These are phyloP conservation scores for Thielaviopsis euricoi DNA, from an alignment of 2,329 filamentous ascomycete genomes.

Conservation along the genomic window DNA sequence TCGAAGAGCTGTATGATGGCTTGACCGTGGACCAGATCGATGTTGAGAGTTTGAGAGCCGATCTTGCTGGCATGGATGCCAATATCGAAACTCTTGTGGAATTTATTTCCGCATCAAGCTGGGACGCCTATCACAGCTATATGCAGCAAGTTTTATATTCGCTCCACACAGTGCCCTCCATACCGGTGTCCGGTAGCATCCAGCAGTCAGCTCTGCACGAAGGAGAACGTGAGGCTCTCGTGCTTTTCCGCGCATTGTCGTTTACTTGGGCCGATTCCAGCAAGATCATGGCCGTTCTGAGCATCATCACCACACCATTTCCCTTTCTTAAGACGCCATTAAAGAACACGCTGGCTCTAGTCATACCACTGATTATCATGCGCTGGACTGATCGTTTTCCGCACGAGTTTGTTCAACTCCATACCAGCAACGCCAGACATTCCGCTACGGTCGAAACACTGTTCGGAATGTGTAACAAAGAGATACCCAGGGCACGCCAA, in stretches of 20 bases:
- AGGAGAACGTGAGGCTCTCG: slow-evolving; percentile 35
- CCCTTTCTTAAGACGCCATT: slow-evolving; percentile 47
- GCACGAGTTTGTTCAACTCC: slow-evolving; percentile 46
- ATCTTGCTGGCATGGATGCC: slow-evolving; percentile 30
- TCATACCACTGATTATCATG: slow-evolving; percentile 45
- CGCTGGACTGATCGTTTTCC: slow-evolving; percentile 51
- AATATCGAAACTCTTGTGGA: slow-evolving; percentile 41
- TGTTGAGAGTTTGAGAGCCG: slow-evolving; percentile 6
- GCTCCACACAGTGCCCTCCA: slow-evolving; percentile 21
- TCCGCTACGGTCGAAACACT: slow-evolving; percentile 50
- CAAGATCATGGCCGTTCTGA: slow-evolving; percentile 44
- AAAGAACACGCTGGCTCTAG: slow-evolving; percentile 46
- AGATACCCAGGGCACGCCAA: slow-evolving; percentile 36
- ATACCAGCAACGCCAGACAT: slow-evolving; percentile 42
- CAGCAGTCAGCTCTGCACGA: slow-evolving; percentile 21
- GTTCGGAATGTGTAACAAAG: slow-evolving; percentile 51
- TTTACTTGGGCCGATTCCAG: slow-evolving; percentile 48
- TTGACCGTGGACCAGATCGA: slow-evolving; percentile 3
- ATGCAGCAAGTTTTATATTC: slow-evolving; percentile 35
- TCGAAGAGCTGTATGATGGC: slow-evolving; percentile 9
- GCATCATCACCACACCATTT: slow-evolving; percentile 51
- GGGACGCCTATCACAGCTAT: slow-evolving; percentile 42
- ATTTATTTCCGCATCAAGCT: slow-evolving; percentile 48
- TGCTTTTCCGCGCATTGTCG: slow-evolving; percentile 40
- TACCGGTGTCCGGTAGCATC: not conserved